These are phyloP conservation scores for Eimeria necatrix DNA, from an alignment of 169 alveolate species.

Conservation along the genomic window DNA sequence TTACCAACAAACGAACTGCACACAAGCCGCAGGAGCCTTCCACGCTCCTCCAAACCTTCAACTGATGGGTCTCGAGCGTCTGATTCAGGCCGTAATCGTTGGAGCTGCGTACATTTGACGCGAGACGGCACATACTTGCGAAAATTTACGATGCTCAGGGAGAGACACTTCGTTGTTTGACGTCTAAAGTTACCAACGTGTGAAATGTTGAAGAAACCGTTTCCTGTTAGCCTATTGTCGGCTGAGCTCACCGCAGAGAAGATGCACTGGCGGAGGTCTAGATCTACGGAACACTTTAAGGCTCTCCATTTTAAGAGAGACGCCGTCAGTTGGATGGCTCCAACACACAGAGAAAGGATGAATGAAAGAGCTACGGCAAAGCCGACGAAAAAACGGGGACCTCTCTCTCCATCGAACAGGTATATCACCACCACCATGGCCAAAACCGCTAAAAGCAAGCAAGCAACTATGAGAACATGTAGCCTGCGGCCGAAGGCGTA, in stretches of 20 bases:
- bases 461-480: not conserved
- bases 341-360: conserved; percentile 22
- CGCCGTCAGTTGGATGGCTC: conserved; percentile 26
- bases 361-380: conserved; percentile 43
- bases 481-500: conserved; percentile 62
- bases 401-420: conserved; percentile 33
- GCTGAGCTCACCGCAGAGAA: conserved; percentile 28
- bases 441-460: conserved; percentile 51
- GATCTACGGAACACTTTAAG: conserved; percentile 40
- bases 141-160: not conserved
- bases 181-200: no score
- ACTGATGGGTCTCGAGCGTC: not conserved
- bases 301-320: conserved; percentile 66
- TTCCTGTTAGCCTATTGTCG: not conserved
- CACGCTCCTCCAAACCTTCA: conserved; percentile 43
- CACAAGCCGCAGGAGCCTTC: conserved; percentile 34
- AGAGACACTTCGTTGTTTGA: not conserved
- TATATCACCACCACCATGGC: conserved; percentile 30
- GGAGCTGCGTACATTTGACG: not conserved
- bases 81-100: not conserved
- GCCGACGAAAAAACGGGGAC: conserved; percentile 10
- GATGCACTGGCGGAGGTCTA: conserved; percentile 38
- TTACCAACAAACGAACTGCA: conserved; percentile 52
- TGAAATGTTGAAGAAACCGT: no score
- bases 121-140: not conserved